Conservation (phyloP, 768 basidiomycete species). For the Kwoniella sp. region DNA sequence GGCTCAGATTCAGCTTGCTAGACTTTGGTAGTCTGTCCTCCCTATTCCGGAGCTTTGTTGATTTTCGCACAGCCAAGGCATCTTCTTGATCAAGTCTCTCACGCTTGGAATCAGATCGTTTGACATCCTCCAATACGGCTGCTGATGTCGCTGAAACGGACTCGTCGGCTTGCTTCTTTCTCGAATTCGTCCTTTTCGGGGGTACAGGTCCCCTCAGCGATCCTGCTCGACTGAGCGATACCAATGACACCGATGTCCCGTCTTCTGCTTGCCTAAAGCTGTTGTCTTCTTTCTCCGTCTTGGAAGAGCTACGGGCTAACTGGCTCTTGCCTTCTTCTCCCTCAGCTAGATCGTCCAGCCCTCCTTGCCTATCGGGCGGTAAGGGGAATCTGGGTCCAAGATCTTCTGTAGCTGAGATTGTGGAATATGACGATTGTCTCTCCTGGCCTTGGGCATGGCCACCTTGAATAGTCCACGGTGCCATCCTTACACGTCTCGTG, state of each 20-base stretch:
- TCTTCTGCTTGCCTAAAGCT: too few species aligned
- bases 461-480: background rate
- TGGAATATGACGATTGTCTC: conserved; percentile 18
- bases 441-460: background rate
- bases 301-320: background rate
- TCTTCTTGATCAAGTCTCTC: background rate
- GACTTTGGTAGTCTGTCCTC: background rate
- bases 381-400: conserved; percentile 38
- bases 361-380: conserved; percentile 21
- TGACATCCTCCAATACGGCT: background rate
- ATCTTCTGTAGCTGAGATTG: conserved; percentile 27
- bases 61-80: background rate
- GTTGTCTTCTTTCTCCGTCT: too few species aligned
- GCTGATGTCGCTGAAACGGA: background rate
- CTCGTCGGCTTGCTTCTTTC: background rate
- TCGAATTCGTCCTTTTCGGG: background rate
- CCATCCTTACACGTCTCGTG: background rate
- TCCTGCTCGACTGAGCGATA: background rate
- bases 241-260: background rate
- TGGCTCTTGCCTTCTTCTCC: background rate
- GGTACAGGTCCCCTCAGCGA: background rate
- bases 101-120: background rate
- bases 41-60: background rate
- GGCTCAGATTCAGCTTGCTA: background rate
- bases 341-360: background rate